Conservation (phyloP, 495 filamentous ascomycete genomes). For the Penicillium nucicola region DNA sequence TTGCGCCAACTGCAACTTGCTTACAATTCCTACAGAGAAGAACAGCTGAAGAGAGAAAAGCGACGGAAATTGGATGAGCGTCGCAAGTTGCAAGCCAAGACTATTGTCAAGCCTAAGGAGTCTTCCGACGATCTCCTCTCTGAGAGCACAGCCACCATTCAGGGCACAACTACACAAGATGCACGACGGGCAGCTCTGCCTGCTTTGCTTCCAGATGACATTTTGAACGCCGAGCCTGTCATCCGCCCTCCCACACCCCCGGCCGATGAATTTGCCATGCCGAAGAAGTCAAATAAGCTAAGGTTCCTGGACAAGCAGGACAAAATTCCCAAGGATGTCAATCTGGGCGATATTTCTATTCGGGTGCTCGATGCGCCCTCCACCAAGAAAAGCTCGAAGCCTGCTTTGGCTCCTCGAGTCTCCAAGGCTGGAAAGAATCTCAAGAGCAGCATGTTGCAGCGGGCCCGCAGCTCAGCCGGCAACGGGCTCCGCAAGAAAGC, state of each 20-base stretch:
- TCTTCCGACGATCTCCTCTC: slow-evolving; percentile 33
- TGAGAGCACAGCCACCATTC: slow-evolving; percentile 40
- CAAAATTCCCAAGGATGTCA: slow-evolving; percentile 53
- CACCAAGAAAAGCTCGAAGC: slow-evolving; percentile 28
- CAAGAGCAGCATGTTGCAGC: slow-evolving; percentile 48
- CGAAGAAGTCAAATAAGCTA: slow-evolving; percentile 42
- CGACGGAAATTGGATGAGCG: slow-evolving; percentile 46
- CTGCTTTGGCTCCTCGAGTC: slow-evolving; percentile 46
- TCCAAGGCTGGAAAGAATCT: slow-evolving; percentile 44
- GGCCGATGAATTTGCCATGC: slow-evolving; percentile 18
- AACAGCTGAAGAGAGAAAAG: slow-evolving; percentile 43
- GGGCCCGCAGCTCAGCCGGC: slow-evolving; percentile 32
- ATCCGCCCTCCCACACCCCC: slow-evolving; percentile 40
- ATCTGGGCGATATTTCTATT: slow-evolving; percentile 49
- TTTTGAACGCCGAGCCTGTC: slow-evolving; percentile 46
- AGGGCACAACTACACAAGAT: slow-evolving; percentile 40
- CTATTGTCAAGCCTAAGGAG: slow-evolving; percentile 32
- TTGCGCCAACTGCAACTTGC: not conserved
- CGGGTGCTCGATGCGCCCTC: slow-evolving; percentile 46
- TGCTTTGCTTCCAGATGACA: slow-evolving; percentile 50
- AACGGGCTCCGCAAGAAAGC: slow-evolving; percentile 40
- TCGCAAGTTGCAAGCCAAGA: slow-evolving; percentile 47
- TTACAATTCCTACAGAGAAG: slow-evolving; percentile 34
- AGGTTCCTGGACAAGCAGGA: slow-evolving; percentile 50
- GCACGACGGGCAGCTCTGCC: slow-evolving; percentile 39